A percentile compares a stretch with the other conserved stretches of the same genome.
Conservation (phyloP, 139 green algal species). For the Chlamydomonas schloesseri region DNA sequence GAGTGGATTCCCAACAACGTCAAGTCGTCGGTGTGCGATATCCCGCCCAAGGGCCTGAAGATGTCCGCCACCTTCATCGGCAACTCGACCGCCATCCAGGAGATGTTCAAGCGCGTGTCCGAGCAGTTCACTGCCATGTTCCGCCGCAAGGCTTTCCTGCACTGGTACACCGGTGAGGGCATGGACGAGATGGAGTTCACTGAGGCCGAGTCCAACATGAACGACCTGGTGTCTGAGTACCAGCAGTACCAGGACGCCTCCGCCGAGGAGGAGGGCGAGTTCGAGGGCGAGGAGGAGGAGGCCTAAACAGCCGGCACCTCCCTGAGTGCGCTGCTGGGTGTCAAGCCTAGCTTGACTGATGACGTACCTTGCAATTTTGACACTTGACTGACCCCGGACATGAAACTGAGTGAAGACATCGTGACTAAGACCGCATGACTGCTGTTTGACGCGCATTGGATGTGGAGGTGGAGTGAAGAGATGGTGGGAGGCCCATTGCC, state of each 20-base stretch:
- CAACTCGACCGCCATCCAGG: slow-evolving; percentile 96
- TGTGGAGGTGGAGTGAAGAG: no score
- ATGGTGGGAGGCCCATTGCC: no score
- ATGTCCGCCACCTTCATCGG: slow-evolving; percentile 97
- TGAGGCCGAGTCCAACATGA: slow-evolving; percentile 88
- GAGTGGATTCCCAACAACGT: slow-evolving; percentile 99
- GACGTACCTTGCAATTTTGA: no score
- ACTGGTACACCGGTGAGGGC: slow-evolving; percentile 97
- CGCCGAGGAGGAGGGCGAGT: slow-evolving; percentile 92
- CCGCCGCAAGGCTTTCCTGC: slow-evolving; percentile 96
- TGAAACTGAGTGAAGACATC: no score
- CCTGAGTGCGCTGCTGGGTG: no score
- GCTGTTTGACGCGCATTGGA: no score
- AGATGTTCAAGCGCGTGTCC: slow-evolving; percentile 94
- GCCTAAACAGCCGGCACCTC: neutral
- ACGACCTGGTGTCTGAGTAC: slow-evolving; percentile 97
- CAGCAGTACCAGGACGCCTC: slow-evolving; percentile 99
- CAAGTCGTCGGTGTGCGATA: slow-evolving; percentile 97
- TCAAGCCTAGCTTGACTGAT: no score
- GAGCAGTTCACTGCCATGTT: slow-evolving; percentile 99
- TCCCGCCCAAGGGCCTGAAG: slow-evolving; percentile 96
- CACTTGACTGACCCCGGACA: no score
- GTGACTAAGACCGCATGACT: no score
- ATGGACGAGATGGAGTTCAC: slow-evolving; percentile 99
- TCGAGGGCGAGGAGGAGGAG: slow-evolving; percentile 57